Conservation (phyloP, 306 rosid genomes). For the Coriaria nepalensis region DNA sequence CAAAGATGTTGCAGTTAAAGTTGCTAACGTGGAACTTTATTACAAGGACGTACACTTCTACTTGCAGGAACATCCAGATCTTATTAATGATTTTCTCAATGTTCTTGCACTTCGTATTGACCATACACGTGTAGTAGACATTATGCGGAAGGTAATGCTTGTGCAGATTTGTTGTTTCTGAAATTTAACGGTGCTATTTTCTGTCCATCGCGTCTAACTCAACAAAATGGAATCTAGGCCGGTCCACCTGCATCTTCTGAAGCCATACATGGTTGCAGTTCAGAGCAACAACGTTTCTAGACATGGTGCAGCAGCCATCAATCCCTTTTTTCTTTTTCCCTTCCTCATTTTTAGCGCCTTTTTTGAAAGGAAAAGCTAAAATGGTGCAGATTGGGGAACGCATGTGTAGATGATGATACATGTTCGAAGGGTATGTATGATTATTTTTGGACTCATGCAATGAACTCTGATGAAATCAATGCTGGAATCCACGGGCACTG, state of each 20-base stretch:
- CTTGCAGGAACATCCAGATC: constrained; percentile 98
- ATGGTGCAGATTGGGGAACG: not conserved
- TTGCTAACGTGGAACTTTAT: constrained; percentile 90
- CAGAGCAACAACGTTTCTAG: constrained; percentile 94
- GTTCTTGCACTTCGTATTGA: constrained; percentile 97
- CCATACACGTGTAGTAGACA: constrained; percentile 97
- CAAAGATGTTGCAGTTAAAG: constrained; percentile 85
- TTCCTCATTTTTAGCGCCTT: too few species aligned
- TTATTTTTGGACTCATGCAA: not conserved
- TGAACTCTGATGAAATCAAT: not conserved
- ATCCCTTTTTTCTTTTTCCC: too few species aligned
- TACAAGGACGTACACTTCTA: constrained; percentile 97
- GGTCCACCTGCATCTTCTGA: constrained; percentile 92
- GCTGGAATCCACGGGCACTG: too few species aligned
- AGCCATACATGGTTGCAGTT: constrained; percentile 99
- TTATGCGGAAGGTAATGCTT: constrained; percentile 78
- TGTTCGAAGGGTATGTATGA: not conserved
- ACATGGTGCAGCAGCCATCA: too few species aligned
- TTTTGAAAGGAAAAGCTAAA: too few species aligned
- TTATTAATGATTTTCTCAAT: constrained; percentile 88
- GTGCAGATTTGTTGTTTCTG: not conserved
- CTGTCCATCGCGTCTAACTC: constrained; percentile 1
- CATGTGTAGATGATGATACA: not conserved
- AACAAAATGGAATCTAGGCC: constrained; percentile 38
- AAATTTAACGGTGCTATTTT: too few species aligned